Evolutionary conservation across 495 filamentous ascomycete genomes (phyloP).

Genomic region (Hypoxylon intermedium): DNA sequence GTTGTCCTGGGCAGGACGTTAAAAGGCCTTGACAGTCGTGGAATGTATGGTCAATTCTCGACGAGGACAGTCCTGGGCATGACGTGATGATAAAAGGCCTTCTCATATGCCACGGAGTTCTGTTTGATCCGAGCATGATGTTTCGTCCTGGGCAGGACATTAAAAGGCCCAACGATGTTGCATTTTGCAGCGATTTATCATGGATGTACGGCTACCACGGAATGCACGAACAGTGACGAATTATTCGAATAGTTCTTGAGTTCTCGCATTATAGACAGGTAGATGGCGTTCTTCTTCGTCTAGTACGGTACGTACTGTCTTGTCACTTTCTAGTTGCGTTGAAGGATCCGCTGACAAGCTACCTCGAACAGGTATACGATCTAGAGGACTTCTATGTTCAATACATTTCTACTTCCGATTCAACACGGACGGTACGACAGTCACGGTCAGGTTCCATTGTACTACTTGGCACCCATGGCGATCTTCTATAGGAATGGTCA

Average conservation of each 20-base stretch:
- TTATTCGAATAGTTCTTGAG: constrained; percentile 20
- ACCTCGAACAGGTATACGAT: constrained; percentile 12
- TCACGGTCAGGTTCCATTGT: constrained; percentile 12
- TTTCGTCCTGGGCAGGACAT: constrained; percentile 24
- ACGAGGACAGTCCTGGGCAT: constrained; percentile 28
- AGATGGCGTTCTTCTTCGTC: constrained; percentile 28
- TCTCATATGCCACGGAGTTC: constrained; percentile 10
- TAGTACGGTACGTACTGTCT: constrained; percentile 15
- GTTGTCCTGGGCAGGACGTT: constrained; percentile 38
- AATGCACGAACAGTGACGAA: constrained; percentile 30
- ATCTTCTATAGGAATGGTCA: constrained; percentile 20
- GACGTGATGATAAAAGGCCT: constrained; percentile 31
- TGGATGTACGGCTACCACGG: constrained; percentile 27
- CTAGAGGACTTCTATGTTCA: constrained; percentile 29
- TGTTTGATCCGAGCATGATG: constrained; percentile 13
- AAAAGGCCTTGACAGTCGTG: constrained; percentile 33
- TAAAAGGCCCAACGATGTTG: constrained; percentile 16
- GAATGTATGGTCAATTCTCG: constrained; percentile 9
- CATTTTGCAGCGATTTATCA: constrained; percentile 1
- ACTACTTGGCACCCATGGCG: constrained; percentile 12
- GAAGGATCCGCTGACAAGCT: not conserved
- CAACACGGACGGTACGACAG: constrained; percentile 15
- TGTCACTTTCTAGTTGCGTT: not conserved
- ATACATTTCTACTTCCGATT: constrained; percentile 23
- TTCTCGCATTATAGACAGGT: constrained; percentile 26